Evolutionary conservation across 225 moss, liverwort and hornwort species (phyloP), one percentile per base, ranked within the genome.

Genomic region (Antitrichia curtipendula): DNA sequence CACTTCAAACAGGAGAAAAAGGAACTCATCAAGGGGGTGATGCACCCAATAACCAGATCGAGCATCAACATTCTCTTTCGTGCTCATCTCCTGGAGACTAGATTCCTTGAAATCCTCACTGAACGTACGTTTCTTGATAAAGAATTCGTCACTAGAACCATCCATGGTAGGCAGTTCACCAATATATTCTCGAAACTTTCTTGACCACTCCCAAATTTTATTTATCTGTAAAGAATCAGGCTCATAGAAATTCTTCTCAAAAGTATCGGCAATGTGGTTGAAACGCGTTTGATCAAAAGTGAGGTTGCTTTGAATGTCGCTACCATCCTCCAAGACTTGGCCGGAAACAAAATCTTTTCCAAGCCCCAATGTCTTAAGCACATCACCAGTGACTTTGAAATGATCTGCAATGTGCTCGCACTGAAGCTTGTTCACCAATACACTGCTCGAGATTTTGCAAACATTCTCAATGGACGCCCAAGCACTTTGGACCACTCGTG

Each of bases 31-130:
- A 10, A 76, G 52, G 23, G 0, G 4, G 1, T 7, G 4, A 22
- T 13, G 5, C 6, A 1, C 3, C 9, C 3, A 8, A 76, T 14
- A 5, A 22, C 0, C 5, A 75, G 3, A 24, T n/a, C 2, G 72
- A 17, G 43, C 28, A 5, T 9, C 3, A 71, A 9, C 1, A 1
- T 3, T 28, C 28, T 10, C 9, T 36, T 12, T 13, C 2, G 0
- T 4, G 14, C 8, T 40, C 13, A 15, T 9, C 8, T 0, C 5
- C 10, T 1, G 0, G 7, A 12, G 31, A 19, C 0, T 50, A 21
- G 0, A 12, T 19, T 11, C 7, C 1, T 4, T 4, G 7, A 29
- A 17, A 47, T 0, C 31, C 12, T 12, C 6, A 8, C 3, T 12
- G 12, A 5, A 12, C 49, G 5, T 8, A 49, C 20, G 3, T 18